Evolutionary conservation across 257 asterid species (phyloP), one percentile per base, ranked within the genome.

Genomic region (Forsythia suspensa): DNA sequence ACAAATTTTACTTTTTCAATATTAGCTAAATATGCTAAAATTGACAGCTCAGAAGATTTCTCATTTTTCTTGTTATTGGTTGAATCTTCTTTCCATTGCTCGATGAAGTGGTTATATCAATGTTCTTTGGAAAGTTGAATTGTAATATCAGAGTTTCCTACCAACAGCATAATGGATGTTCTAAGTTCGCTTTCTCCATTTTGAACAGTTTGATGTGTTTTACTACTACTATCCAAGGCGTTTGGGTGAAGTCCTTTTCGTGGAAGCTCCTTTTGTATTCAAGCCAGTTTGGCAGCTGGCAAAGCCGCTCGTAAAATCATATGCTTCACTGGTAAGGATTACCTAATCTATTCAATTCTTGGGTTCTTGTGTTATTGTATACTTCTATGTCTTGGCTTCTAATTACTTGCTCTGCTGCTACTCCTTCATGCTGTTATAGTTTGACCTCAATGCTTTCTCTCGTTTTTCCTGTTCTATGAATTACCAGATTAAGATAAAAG

Each of bases 221-320:
- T 91, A 95, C 88, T 85, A 77, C 86, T 90, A 95, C 87, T 93
- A 95, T 78, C 99, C 99, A 12, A 85, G 81, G 85, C 89, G 98
- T 76, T 59, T 95, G 87, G 81, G 98, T 37, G 85, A 92, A 84
- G 97, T 93, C 72, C 89, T 93, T 37, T 91, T 95, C 18, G 94
- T 95, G 55, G 99, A 95, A 18, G 96, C 98, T 52, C 99, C 99
- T 8, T 95, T 93, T 75, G 74, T 95, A 75, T 95, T 95, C 89
- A 86, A 93, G 84, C 98, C 99, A 29, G 37, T 95, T 75, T 95
- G 99, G 99, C 91, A 84, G 91, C 87, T 95, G 8, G 80, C 84
- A 71, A 93, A 95, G 90, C 98, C 99, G 61, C 71, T 92, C 83
- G 55, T 91, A 4, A 91, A 89, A 86, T 92, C 97, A 3, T 95